Base-by-base conservation (phyloP, 1,284 basidiomycete species). In the Cryptococcus sp. region DNA sequence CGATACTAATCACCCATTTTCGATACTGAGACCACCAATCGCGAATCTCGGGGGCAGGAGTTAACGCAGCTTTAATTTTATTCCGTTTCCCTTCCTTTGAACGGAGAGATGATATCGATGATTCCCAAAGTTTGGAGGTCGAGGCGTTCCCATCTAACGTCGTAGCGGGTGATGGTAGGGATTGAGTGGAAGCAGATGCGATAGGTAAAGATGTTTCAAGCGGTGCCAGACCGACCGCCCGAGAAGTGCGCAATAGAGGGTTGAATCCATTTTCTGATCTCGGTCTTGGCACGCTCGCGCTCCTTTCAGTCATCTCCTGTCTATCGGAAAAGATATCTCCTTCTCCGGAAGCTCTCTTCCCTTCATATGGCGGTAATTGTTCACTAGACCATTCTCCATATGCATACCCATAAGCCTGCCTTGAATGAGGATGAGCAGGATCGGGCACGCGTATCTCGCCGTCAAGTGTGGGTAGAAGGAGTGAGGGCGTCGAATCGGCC, bases 281-380 rank as follows among this genome's bases (percentile, higher is more conserved):
- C 28, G 28, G 28, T 28, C 28, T 28, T 28, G 28, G 28, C 16
- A 39, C 32, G 11, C 11, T 43, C 7, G 19, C 41, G 16, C 13
- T 22, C 23, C 41, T 21, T 22, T 43, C 41, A 13, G 4, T 22
- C 23, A 22, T 14, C 21, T 43, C 41, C 21, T 43, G 41, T 7
- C 41, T 16, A 24, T 22, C 23, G 23, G 21, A 22, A 24, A 24
- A 24, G 19, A 43, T 22, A 19, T 39, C 36, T 39, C 36, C 36
- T 39, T 39, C 36, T 7, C 36, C 7, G 4, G 36, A 39, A 7
- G 14, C 36, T 7, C 41, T 19, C 39, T 51, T 43, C 21, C 56
- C 45, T 43, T 66, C 67, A 36, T 73, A 73, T 0, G 71, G 70
- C n/a, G 71, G 71, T 21, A 72, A 53, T 1, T 55, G 52, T 42